Conservation (phyloP, 441 rosid genomes). For the Brassica balearica region DNA sequence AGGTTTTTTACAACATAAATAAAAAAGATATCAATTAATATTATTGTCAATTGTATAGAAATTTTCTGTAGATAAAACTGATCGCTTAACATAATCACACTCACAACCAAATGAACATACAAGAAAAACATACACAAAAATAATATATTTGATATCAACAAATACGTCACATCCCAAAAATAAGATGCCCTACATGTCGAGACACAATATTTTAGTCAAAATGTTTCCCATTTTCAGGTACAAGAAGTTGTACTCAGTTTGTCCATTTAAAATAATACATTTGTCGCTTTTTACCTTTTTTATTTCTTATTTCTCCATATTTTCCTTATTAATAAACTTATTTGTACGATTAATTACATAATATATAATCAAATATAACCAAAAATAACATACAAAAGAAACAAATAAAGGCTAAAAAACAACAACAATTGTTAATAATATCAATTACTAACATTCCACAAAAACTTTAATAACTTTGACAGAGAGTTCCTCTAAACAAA, state of each 20-base stretch:
- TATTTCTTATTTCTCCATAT: no score
- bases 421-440: background rate
- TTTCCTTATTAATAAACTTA: no score
- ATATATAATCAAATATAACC: background rate
- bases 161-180: background rate
- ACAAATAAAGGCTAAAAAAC: background rate
- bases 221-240: background rate
- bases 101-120: background rate
- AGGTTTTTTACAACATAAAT: background rate
- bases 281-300: background rate
- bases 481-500: background rate
- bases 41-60: background rate
- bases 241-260: background rate
- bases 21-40: background rate
- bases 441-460: background rate
- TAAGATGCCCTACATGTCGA: background rate
- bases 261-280: background rate
- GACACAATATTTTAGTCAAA: background rate
- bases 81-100: background rate
- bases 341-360: background rate
- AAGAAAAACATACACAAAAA: background rate
- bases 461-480: background rate
- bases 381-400: background rate
- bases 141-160: background rate
- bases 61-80: background rate